Evolutionary conservation across 768 basidiomycete genomes (phyloP), one percentile per base, ranked within the genome.

Genomic region (Pleurotus cornucopiae): DNA sequence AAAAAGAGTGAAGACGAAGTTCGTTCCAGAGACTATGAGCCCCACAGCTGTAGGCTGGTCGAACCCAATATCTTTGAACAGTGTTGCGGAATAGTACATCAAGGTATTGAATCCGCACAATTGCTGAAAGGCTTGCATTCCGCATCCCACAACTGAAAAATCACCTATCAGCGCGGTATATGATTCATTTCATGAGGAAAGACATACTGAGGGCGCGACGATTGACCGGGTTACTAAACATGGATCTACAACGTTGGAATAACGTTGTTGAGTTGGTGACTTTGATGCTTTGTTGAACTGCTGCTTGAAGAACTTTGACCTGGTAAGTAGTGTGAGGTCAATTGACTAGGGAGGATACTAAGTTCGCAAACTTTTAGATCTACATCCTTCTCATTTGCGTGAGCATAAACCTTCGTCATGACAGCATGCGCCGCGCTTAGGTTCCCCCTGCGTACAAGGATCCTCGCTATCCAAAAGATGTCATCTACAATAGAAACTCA

Each of bases 81-180:
- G 76, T 0, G 89, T 89, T 3, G 89, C 86, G 18, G 86, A 86
- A 64, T 86, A 85, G 63, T 80, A 83, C 81, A 84, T 83, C 57
- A 91, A 77, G 0, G 90, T 89, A 63, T 92, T 91, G 75, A 91
- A 91, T 1, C 91, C 91, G 58, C 84, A 91, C 0, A 92, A 76
- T 65, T 92, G 91, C 64, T 94, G 91, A 69, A 84, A 86, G 0
- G 86, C 89, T 71, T 92, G 90, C 69, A 92, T 82, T 44, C 87
- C 90, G 64, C 88, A 89, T 7, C 81, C 86, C 12, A 93, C 76
- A 60, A 88, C 87, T 89, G 56, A 11, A 48, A 20, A 38, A 55
- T 13, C 43, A 45, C 30, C 57, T 13, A 16, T 26, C 26, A 45
- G 16, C 47, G 25, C 23, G 34, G 5, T 37, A 13, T 30, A 20